Evolutionary conservation across 176 grass and related monocot species (phyloP).

Genomic region (barley (Hordeum vulgare)): DNA sequence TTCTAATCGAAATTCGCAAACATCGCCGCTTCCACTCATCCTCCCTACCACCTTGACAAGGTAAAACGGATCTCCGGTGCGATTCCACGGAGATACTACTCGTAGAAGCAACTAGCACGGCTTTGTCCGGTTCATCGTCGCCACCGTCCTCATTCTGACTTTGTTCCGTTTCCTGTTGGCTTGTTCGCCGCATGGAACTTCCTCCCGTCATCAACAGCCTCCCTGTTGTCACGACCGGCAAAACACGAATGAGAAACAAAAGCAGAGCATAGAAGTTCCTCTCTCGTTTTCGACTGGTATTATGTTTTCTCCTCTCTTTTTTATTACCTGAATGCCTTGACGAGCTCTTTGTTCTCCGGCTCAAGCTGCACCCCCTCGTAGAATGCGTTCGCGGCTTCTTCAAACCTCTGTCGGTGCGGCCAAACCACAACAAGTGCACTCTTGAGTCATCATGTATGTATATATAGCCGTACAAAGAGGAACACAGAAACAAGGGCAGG

Average conservation of each 20-base stretch:
- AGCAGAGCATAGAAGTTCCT: background rate
- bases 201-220: slow-evolving; percentile 64
- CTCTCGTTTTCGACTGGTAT: background rate
- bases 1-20: background rate
- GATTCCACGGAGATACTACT: background rate
- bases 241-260: background rate
- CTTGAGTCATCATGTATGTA: background rate
- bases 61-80: background rate
- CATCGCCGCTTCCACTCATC: background rate
- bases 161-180: slow-evolving; percentile 13
- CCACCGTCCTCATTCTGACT: background rate
- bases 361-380: slow-evolving; percentile 86
- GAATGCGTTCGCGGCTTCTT: slow-evolving; percentile 80
- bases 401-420: slow-evolving; percentile 42
- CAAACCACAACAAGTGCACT: background rate
- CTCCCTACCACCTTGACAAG: background rate
- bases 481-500: background rate
- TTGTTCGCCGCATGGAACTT: slow-evolving; percentile 50
- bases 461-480: background rate
- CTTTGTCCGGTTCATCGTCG: background rate
- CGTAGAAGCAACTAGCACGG: background rate
- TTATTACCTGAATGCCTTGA: slow-evolving; percentile 73
- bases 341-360: slow-evolving; percentile 81
- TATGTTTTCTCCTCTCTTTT: background rate
- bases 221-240: slow-evolving; percentile 32